Evolutionary conservation across 169 alveolate genomes (phyloP).

Genomic region (Plasmodium gonderi): DNA sequence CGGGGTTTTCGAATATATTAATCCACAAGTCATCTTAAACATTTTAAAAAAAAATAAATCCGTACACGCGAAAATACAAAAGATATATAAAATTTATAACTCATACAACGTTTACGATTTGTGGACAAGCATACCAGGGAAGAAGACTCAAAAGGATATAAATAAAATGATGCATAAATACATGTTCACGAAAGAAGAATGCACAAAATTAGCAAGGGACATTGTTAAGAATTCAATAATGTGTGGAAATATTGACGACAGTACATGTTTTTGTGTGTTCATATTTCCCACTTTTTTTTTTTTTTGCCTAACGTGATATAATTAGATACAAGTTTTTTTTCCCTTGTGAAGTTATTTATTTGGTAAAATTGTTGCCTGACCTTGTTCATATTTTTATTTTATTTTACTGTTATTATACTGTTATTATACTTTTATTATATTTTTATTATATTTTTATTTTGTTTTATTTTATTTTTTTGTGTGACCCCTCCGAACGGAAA

Average conservation of each 20-base stretch:
- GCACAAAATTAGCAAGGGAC: slow-evolving; percentile 43
- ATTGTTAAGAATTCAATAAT: slow-evolving; percentile 21
- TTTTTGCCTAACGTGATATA: not conserved
- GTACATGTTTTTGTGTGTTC: slow-evolving; percentile 62
- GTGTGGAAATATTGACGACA: slow-evolving; percentile 60
- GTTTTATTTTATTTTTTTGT: not conserved
- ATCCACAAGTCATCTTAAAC: slow-evolving; percentile 24
- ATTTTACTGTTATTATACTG: not conserved
- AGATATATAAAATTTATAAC: slow-evolving; percentile 26
- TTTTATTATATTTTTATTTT: no score
- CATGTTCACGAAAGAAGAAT: slow-evolving; percentile 46
- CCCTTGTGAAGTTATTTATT: not conserved
- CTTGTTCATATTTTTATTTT: not conserved
- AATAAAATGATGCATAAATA: slow-evolving; percentile 22
- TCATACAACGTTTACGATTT: not conserved
- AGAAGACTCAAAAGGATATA: not conserved
- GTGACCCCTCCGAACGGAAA: not conserved
- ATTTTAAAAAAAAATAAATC: slow-evolving; percentile 54
- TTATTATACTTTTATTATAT: no score
- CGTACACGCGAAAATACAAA: slow-evolving; percentile 44
- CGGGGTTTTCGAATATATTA: slow-evolving; percentile 61
- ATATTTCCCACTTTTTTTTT: slow-evolving; percentile 57
- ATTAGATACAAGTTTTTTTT: not conserved
- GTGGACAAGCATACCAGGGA: not conserved
- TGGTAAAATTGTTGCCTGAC: not conserved